Evolutionary conservation across 495 filamentous ascomycete species (phyloP), one percentile per base, ranked within the genome.

Genomic region (Chaetomidium leptoderma): DNA sequence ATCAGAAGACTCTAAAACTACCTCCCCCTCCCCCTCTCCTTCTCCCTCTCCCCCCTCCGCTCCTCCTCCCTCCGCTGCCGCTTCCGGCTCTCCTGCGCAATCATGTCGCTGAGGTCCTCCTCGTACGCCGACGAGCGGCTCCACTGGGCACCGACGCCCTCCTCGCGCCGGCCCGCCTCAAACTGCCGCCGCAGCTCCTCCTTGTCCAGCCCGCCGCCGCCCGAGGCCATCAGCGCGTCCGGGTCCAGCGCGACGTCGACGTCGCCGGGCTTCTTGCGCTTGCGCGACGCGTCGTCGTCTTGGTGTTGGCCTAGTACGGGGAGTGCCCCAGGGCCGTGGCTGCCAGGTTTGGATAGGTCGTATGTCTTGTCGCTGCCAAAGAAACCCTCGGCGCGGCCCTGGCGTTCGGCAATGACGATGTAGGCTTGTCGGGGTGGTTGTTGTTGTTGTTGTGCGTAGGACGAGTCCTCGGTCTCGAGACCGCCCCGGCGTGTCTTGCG

Each of bases 41-140:
- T 49, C 35, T 33, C 44, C 66, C 66, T 74, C 59, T 79, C 75
- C 24, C 73, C 75, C 52, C 80, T 76, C 69, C 80, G 83, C 70
- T 95, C 89, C 70, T 92, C 88, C 60, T 97, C 91, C 61, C 85
- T 80, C 78, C 90, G 91, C 68, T 89, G 78, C 71, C 91, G 78
- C 76, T 97, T 97, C 55, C 90, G 81, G 68, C 86, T 91, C 73
- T 97, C 93, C 61, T 87, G 85, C 32, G 90, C 91, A 78, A 97
- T 96, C 92, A 98, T 96, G 66, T 95, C 88, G 68, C 86, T 95
- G 47, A 98, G 72, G 70, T 96, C 93, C 65, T 97, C 93, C 70
- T 96, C 89, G 71, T 92, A 90, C 17, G 32, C 50, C n/a, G 36
- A 46, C 21, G 44, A 39, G 16, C 43, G 48, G 16, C 35, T 55